Conservation (phyloP, 2,329 filamentous ascomycete species). For the Bipolaris oryzae region DNA sequence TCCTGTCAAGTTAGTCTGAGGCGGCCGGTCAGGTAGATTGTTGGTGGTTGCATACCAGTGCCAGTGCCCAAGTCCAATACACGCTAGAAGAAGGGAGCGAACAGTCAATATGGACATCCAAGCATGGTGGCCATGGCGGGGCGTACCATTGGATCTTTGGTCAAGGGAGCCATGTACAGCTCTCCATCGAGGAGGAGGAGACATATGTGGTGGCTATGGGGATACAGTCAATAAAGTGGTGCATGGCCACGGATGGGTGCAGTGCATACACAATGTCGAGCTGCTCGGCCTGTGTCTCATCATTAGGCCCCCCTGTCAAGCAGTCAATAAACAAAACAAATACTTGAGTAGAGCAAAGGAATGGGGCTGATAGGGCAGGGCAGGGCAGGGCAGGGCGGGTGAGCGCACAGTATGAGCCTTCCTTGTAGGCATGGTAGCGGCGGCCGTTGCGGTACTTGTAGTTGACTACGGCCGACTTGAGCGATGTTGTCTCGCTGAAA, state of each 20-base stretch:
- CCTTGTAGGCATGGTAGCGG: slow-evolving; percentile 38
- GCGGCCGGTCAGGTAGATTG: background rate
- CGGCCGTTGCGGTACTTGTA: slow-evolving; percentile 39
- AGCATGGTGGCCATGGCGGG: background rate
- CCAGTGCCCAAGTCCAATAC: slow-evolving; percentile 53
- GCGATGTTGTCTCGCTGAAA: slow-evolving; percentile 30
- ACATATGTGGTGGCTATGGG: slow-evolving; percentile 34
- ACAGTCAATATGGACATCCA: background rate
- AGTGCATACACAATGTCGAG: slow-evolving; percentile 46
- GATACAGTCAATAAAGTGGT: slow-evolving; percentile 3
- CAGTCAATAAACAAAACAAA: background rate
- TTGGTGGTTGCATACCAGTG: slow-evolving; percentile 29
- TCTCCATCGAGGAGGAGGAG: slow-evolving; percentile 33
- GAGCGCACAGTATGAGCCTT: slow-evolving; percentile 34
- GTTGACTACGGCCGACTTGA: slow-evolving; percentile 32
- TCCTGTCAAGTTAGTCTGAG: slow-evolving; percentile 33
- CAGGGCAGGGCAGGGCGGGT: background rate
- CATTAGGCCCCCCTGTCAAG: slow-evolving; percentile 37
- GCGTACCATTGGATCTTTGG: slow-evolving; percentile 27
- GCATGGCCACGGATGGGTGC: background rate
- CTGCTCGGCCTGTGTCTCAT: slow-evolving; percentile 47
- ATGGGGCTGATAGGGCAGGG: background rate
- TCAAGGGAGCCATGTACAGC: slow-evolving; percentile 31
- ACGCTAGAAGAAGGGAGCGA: slow-evolving; percentile 19
- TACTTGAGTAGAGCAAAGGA: background rate